phyloP scores from a whole-genome alignment of 768 basidiomycete genomes.

The Pholiota conissans region DNA sequence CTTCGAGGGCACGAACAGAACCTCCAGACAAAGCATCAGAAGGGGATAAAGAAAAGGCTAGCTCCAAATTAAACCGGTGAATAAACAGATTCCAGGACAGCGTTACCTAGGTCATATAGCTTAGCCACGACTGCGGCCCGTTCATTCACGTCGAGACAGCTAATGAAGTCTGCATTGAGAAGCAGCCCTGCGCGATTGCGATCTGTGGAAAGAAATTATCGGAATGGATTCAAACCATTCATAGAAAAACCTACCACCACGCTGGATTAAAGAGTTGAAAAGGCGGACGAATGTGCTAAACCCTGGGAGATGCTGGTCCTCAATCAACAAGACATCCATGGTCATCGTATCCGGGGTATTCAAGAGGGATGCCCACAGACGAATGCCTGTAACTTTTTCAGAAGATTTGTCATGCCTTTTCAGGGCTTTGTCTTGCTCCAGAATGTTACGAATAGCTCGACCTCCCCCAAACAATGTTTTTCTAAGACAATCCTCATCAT shows the following conservation, averaged over 20 bases:
- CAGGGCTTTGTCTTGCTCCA: conserved; percentile 37
- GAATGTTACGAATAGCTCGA: conserved; percentile 43
- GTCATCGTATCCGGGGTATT: not conserved
- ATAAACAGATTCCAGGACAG: not conserved
- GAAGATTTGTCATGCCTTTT: conserved; percentile 16
- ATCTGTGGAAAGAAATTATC: conserved; percentile 32
- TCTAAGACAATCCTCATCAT: conserved; percentile 29
- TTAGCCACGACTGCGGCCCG: conserved; percentile 16
- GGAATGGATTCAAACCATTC: not conserved
- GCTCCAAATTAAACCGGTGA: not conserved
- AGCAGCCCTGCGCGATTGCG: conserved; percentile 34
- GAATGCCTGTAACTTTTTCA: conserved; percentile 15
- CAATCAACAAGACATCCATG: conserved; percentile 14
- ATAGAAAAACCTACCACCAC: conserved; percentile 19
- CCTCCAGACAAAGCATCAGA: conserved; percentile 5
- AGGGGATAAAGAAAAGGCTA: conserved; percentile 10
- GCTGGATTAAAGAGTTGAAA: conserved; percentile 27
- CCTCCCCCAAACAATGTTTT: conserved; percentile 40
- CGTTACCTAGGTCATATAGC: conserved; percentile 20
- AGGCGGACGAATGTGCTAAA: conserved; percentile 21
- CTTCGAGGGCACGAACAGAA: conserved; percentile 13
- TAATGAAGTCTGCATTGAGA: conserved; percentile 43
- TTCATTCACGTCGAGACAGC: conserved; percentile 28
- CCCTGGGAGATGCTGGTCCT: conserved; percentile 12
- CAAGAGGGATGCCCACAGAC: conserved; percentile 13